Evolutionary conservation across 441 rosid species (phyloP), one percentile per base, ranked within the genome.

Genomic region (Gossypium schwendimanii): DNA sequence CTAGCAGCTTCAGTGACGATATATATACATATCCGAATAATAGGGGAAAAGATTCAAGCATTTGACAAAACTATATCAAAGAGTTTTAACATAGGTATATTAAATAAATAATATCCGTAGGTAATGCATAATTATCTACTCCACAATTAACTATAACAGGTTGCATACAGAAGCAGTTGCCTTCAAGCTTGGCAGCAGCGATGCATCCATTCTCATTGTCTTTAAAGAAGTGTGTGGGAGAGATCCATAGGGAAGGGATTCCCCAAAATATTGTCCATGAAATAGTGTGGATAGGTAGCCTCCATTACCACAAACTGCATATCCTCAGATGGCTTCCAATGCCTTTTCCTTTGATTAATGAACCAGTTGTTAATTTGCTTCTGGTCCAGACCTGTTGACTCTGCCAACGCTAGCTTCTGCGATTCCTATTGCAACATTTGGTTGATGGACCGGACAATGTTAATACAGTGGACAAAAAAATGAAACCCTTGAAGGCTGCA

Each of bases 311-410:
- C 92, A 63, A 91, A 89, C 80, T 90, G 97, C 98, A 95, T 90
- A 23, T 95, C 99, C 74, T 95, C 99, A 0, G 97, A 87, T 0
- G 99, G 99, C 79, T 95, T 95, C 98, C 99, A 95, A 79, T 92
- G 99, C 45, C 98, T 81, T 78, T 95, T 95, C 86, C 99, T 87
- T 78, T 95, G 99, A 72, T 94, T 94, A 55, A 94, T 94, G 87
- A 94, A 94, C 99, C 99, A 95, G 84, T 94, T 94, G 87, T 92
- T 94, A 74, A 94, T 94, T 75, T 94, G 99, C 87, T 94, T 94
- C 84, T 90, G 96, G 80, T 95, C 99, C 73, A 95, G 81, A 2
- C 99, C 98, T 0, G 99, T 95, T 0, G 97, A 87, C 60, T 93
- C 99, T 0, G 98, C 98, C 0, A 95, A 78, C 0, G 97, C 98